Evolutionary conservation across 2,329 filamentous ascomycete genomes (phyloP).

Genomic region (Myriangium duriaei): DNA sequence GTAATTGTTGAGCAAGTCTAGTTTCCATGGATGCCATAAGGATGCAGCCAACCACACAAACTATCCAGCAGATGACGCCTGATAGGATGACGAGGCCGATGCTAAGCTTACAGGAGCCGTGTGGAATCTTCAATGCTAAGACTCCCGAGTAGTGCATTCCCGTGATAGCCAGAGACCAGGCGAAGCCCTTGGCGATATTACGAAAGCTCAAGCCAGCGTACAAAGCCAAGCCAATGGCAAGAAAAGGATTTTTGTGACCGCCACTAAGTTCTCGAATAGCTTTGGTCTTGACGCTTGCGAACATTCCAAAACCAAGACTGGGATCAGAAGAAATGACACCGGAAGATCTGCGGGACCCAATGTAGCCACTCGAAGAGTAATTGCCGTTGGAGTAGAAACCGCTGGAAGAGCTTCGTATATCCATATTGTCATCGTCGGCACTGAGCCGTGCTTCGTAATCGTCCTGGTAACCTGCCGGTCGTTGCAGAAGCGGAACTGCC

Average conservation of each 20-base stretch:
- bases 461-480: neutral
- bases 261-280: neutral
- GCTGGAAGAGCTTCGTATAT: slow-evolving; percentile 1
- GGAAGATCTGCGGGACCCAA: neutral
- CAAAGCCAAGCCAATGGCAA: slow-evolving; percentile 14
- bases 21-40: slow-evolving; percentile 24
- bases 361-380: slow-evolving; percentile 5
- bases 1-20: slow-evolving; percentile 21
- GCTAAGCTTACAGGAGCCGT: slow-evolving; percentile 19
- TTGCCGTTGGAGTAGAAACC: slow-evolving; percentile 9
- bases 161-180: slow-evolving; percentile 24
- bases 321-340: neutral
- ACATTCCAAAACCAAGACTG: neutral
- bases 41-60: slow-evolving; percentile 22
- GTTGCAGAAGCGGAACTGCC: neutral
- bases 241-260: slow-evolving; percentile 14
- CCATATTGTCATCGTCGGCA: neutral
- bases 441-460: neutral
- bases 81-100: slow-evolving; percentile 19
- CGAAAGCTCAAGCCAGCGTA: slow-evolving; percentile 16
- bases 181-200: slow-evolving; percentile 20
- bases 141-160: slow-evolving; percentile 25
- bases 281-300: neutral
- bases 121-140: slow-evolving; percentile 20
- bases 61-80: slow-evolving; percentile 22